phyloP scores from a whole-genome alignment of 1,284 basidiomycete genomes.

The Naganishia liquefaciens region DNA sequence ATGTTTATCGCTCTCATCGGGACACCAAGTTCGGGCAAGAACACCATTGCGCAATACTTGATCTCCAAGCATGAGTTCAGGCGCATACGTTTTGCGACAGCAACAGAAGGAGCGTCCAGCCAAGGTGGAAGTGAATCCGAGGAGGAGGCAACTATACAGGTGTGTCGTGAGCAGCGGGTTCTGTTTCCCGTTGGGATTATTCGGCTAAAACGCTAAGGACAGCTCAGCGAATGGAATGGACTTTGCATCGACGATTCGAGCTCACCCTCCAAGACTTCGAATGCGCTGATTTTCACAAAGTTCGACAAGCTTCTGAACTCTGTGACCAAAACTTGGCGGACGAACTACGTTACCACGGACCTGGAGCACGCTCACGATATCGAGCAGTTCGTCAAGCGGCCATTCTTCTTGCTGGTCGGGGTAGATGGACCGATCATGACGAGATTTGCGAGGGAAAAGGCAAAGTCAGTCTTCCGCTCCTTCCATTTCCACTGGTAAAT shows the following conservation, averaged over 20 bases:
- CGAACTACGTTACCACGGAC: slow-evolving; percentile 78
- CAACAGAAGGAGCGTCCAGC: background rate
- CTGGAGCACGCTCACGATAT: slow-evolving; percentile 61
- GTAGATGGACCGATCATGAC: slow-evolving; percentile 79
- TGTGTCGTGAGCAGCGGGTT: background rate
- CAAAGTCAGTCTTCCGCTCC: slow-evolving; percentile 30
- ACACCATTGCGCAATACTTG: slow-evolving; percentile 73
- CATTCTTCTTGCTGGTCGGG: slow-evolving; percentile 82
- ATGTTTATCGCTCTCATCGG: slow-evolving; percentile 88
- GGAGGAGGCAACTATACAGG: background rate
- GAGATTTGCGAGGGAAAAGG: slow-evolving; percentile 55
- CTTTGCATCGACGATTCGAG: background rate
- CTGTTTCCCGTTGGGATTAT: too few species aligned
- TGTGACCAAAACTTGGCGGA: slow-evolving; percentile 79
- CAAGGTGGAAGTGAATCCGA: background rate
- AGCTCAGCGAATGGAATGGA: slow-evolving; percentile 11
- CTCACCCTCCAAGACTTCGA: background rate
- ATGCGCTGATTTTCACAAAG: slow-evolving; percentile 58
- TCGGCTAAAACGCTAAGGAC: background rate
- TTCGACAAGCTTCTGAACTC: slow-evolving; percentile 67
- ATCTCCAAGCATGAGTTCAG: slow-evolving; percentile 57
- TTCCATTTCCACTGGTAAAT: too few species aligned
- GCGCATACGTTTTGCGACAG: slow-evolving; percentile 41
- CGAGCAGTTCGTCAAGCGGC: slow-evolving; percentile 74
- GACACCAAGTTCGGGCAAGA: slow-evolving; percentile 77